A percentile compares a stretch with the other conserved stretches of the same genome.
Evolutionary conservation across 1,139 yeast species (phyloP).

Genomic region (Suhomyces wounanorum): DNA sequence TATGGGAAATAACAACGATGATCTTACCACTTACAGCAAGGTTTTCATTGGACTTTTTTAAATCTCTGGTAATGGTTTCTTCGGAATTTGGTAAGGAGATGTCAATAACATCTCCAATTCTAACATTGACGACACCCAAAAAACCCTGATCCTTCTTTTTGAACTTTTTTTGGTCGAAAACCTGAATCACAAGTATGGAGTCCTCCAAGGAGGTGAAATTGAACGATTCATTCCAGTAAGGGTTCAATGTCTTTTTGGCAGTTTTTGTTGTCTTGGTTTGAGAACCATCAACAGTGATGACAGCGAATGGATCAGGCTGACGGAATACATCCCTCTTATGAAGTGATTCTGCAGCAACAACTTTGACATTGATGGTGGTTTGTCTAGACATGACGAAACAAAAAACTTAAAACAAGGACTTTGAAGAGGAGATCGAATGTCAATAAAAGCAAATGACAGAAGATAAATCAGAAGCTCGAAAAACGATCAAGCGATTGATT

Average conservation of each 20-base stretch:
- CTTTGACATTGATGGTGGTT: slow-evolving; percentile 62
- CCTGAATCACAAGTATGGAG: slow-evolving; percentile 87
- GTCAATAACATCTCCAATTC: slow-evolving; percentile 88
- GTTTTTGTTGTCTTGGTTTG: slow-evolving; percentile 95
- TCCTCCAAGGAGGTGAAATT: slow-evolving; percentile 76
- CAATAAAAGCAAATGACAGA: neutral
- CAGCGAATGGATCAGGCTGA: slow-evolving; percentile 98
- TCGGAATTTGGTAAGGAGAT: slow-evolving; percentile 58
- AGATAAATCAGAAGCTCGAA: neutral
- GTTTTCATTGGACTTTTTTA: slow-evolving; percentile 89
- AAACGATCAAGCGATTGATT: neutral
- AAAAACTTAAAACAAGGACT: neutral
- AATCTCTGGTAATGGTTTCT: slow-evolving; percentile 90
- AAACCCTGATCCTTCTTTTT: slow-evolving; percentile 99
- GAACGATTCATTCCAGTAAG: slow-evolving; percentile 96
- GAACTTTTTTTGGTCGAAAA: slow-evolving; percentile 95
- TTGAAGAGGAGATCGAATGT: neutral
- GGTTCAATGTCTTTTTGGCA: slow-evolving; percentile 90
- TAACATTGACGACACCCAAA: slow-evolving; percentile 89
- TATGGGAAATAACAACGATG: slow-evolving; percentile 69
- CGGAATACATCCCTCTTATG: slow-evolving; percentile 94
- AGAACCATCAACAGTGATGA: slow-evolving; percentile 92
- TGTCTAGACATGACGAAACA: slow-evolving; percentile 22
- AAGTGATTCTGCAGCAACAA: slow-evolving; percentile 94
- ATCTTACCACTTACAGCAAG: slow-evolving; percentile 90